Evolutionary conservation across 1,139 yeast species (phyloP), one percentile per base, ranked within the genome.

Genomic region (Lodderomyces elongisporus): DNA sequence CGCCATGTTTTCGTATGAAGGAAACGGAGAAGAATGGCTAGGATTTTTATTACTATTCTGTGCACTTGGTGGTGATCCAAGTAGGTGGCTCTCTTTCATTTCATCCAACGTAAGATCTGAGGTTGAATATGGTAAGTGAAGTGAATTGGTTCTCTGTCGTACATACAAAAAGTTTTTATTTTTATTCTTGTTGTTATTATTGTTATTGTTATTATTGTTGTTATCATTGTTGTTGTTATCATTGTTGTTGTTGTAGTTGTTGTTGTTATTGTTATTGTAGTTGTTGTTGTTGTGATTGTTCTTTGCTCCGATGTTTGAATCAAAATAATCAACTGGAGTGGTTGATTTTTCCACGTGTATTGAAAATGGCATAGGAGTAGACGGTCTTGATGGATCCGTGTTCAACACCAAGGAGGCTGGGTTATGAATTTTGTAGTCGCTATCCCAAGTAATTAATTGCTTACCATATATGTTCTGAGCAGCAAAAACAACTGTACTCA

Each of bases 381-480:
- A 39, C 7, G 50, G 53, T 18, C 48, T 38, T 27, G 45, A 39
- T 20, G 42, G 28, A n/a, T 48, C 50, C 5, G 60, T 49, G 32
- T 53, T 56, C 28, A 62, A 46, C 3, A 56, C 66, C 32, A 62
- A 46, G 7, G 58, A 47, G 0, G 60, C 54, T 1, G 65, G 60
- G 27, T 48, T 48, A 14, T 40, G 34, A 4, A 30, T 14, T 5
- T n/a, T 31, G 1, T 43, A 34, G 17, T 41, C 46, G 9, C 18
- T 22, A 28, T 54, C 60, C 66, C 67, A 60, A 1, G 67, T 65
- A 31, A 65, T 54, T 28, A 65, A 46, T 39, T 58, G 62, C 37
- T 65, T 64, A n/a, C 68, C 69, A 40, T 65, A 64, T 7, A 65
- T 63, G 38, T 62, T 64, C 37, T 64, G 70, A 5, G 61, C 58